A percentile compares a stretch with the other conserved stretches of the same genome.
phyloP scores from a whole-genome alignment of 176 grass and related monocot genomes.

The Puya raimondii region DNA sequence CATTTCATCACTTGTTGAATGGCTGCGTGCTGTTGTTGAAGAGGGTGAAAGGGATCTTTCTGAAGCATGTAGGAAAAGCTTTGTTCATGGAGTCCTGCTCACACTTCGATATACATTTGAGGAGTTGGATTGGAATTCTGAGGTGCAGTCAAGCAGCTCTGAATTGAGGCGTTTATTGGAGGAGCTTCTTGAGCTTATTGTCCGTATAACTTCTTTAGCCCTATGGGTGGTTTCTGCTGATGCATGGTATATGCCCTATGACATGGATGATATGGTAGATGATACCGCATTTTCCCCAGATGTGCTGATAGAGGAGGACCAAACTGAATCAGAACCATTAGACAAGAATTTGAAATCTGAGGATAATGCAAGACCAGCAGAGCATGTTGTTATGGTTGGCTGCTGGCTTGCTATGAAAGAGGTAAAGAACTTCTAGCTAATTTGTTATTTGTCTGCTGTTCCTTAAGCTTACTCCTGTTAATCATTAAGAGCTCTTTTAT shows the following conservation, averaged over 20 bases:
- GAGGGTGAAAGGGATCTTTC: slow-evolving; percentile 78
- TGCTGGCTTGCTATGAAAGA: slow-evolving; percentile 99
- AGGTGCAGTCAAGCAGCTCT: slow-evolving; percentile 37
- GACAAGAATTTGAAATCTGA: slow-evolving; percentile 33
- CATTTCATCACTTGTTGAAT: slow-evolving; percentile 68
- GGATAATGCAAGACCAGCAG: slow-evolving; percentile 45
- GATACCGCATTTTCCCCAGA: slow-evolving; percentile 54
- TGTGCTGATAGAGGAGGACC: slow-evolving; percentile 41
- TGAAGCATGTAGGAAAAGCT: slow-evolving; percentile 82
- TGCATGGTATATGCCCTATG: slow-evolving; percentile 78
- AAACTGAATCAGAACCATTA: slow-evolving; percentile 32
- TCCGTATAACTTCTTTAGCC: slow-evolving; percentile 70
- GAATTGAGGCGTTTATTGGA: slow-evolving; percentile 69
- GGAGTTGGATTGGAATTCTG: slow-evolving; percentile 84
- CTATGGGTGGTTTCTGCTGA: slow-evolving; percentile 96
- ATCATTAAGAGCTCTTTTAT: not conserved
- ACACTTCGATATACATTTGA: slow-evolving; percentile 93
- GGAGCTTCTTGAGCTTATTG: slow-evolving; percentile 82
- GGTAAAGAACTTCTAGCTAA: slow-evolving; percentile 33
- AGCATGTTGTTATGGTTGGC: slow-evolving; percentile 95
- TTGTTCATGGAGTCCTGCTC: slow-evolving; percentile 92
- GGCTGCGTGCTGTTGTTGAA: slow-evolving; percentile 67
- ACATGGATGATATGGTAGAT: slow-evolving; percentile 81
- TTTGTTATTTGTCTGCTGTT: slow-evolving; percentile 9
- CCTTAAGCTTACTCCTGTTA: not conserved